Evolutionary conservation across 1,284 basidiomycete species (phyloP).

Genomic region (Malassezia yamatoensis): DNA sequence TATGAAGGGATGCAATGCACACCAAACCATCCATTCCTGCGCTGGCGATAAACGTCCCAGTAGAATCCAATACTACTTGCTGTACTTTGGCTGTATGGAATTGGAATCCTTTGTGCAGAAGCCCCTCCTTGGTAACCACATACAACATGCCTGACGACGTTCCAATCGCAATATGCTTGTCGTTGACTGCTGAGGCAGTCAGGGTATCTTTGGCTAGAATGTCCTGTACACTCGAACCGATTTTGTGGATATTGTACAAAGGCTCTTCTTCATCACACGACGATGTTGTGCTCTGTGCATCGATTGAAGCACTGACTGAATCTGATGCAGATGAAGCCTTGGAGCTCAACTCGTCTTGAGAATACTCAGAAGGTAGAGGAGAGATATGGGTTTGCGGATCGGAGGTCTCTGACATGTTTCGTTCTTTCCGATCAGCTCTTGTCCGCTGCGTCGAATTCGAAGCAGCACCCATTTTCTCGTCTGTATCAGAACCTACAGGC

Average conservation of each 20-base stretch:
- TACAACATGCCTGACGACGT: constrained; percentile 87
- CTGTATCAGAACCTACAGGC: too few relatives aligned
- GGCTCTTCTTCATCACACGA: constrained; percentile 23
- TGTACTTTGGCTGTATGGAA: constrained; percentile 82
- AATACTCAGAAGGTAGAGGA: too few relatives aligned
- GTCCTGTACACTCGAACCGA: constrained; percentile 65
- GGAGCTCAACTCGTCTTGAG: too few relatives aligned
- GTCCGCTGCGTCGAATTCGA: too few relatives aligned
- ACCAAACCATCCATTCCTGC: constrained; percentile 92
- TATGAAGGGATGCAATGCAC: constrained; percentile 71
- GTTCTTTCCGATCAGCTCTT: too few relatives aligned
- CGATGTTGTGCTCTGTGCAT: not conserved
- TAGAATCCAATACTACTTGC: constrained; percentile 73
- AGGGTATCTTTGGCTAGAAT: constrained; percentile 70
- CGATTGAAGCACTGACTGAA: too few relatives aligned
- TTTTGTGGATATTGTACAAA: constrained; percentile 76
- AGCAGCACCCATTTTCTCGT: too few relatives aligned
- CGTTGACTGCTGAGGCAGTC: constrained; percentile 55
- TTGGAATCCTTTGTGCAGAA: constrained; percentile 77
- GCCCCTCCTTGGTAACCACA: constrained; percentile 67
- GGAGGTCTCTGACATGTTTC: too few relatives aligned
- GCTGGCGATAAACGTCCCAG: constrained; percentile 79
- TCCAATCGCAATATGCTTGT: constrained; percentile 60
- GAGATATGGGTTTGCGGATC: too few relatives aligned
- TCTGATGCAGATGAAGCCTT: not conserved